Conservation (phyloP, 2,329 filamentous ascomycete species). For the Fusarium palustre region DNA sequence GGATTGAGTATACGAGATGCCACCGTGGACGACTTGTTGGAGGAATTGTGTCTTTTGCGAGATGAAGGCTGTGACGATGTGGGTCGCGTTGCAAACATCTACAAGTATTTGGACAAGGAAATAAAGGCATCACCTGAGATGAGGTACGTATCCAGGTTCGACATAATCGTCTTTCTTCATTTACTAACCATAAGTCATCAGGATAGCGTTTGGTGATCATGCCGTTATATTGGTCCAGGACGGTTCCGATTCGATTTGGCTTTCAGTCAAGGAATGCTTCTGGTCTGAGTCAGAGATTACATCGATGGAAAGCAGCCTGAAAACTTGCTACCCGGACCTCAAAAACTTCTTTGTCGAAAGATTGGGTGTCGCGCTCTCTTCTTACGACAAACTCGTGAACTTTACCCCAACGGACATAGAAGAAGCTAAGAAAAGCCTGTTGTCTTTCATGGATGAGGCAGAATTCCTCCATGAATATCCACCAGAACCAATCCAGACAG, state of each 20-base stretch:
- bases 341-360: slow-evolving; percentile 22
- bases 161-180: accelerated
- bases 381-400: slow-evolving; percentile 21
- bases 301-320: slow-evolving; percentile 2
- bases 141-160: neutral
- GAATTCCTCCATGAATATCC: neutral
- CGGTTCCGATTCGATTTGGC: slow-evolving; percentile 1
- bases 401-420: neutral
- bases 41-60: slow-evolving; percentile 1
- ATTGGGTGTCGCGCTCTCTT: slow-evolving; percentile 5
- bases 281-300: slow-evolving; percentile 26
- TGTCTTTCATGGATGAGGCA: neutral
- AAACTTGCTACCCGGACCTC: slow-evolving; percentile 1
- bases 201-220: slow-evolving; percentile 11
- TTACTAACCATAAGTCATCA: neutral
- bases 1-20: slow-evolving; percentile 11
- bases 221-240: slow-evolving; percentile 1
- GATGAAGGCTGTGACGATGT: neutral
- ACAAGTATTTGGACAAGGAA: slow-evolving; percentile 19
- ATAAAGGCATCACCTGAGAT: neutral
- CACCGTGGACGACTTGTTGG: slow-evolving; percentile 3
- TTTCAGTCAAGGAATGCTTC: slow-evolving; percentile 12
- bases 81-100: neutral
- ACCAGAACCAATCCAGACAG: slow-evolving; percentile 10
- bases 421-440: neutral